Evolutionary conservation across 2,329 filamentous ascomycete species (phyloP).

Genomic region (Sphaerostilbella broomeana): DNA sequence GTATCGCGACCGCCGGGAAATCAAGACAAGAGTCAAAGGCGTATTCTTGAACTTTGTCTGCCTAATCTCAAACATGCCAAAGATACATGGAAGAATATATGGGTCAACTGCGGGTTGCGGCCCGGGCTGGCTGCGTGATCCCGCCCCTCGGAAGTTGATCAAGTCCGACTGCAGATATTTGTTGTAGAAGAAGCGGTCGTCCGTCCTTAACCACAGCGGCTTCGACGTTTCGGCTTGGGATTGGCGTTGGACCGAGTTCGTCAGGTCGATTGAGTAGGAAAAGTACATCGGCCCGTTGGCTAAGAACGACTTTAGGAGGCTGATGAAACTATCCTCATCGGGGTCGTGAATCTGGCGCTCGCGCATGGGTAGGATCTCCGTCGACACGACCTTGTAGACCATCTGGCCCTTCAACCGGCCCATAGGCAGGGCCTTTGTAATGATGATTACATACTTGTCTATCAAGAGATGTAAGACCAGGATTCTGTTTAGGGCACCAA

Average conservation of each 20-base stretch:
- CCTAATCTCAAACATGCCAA: slow-evolving; percentile 89
- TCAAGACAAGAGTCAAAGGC: slow-evolving; percentile 75
- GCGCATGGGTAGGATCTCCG: slow-evolving; percentile 88
- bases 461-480: slow-evolving; percentile 5
- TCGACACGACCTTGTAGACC: slow-evolving; percentile 86
- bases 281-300: slow-evolving; percentile 91
- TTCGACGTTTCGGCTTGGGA: slow-evolving; percentile 63
- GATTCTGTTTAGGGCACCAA: no score
- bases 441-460: slow-evolving; percentile 95
- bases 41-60: slow-evolving; percentile 80
- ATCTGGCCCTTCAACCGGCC: slow-evolving; percentile 91
- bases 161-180: slow-evolving; percentile 84
- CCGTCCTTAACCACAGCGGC: slow-evolving; percentile 84
- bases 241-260: slow-evolving; percentile 94
- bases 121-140: slow-evolving; percentile 56
- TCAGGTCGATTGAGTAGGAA: slow-evolving; percentile 93
- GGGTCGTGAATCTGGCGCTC: slow-evolving; percentile 86
- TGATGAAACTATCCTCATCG: slow-evolving; percentile 88
- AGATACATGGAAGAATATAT: slow-evolving; percentile 92
- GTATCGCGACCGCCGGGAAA: slow-evolving; percentile 82
- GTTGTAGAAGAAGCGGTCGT: slow-evolving; percentile 99
- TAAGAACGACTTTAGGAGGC: slow-evolving; percentile 73
- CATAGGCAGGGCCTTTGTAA: slow-evolving; percentile 88
- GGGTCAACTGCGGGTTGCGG: slow-evolving; percentile 75
- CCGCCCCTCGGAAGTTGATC: slow-evolving; percentile 72